Conservation (phyloP, 768 basidiomycete genomes). For the Udeniomyces megalosporus region DNA sequence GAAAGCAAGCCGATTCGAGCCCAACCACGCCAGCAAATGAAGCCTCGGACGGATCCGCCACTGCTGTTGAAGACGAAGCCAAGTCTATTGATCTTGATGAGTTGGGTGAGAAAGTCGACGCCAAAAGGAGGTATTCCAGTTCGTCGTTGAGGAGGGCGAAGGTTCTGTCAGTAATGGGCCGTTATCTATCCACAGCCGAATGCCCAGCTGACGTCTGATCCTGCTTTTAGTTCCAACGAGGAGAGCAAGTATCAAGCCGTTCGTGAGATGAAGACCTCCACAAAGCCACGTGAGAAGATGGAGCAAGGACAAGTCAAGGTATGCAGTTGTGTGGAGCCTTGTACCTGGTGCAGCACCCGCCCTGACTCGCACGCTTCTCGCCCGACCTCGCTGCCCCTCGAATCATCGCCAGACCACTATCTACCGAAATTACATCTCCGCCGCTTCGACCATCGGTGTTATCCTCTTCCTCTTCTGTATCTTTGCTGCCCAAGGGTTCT, state of each 20-base stretch:
- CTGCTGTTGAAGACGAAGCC: constrained; percentile 18
- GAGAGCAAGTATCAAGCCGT: constrained; percentile 28
- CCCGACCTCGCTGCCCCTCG: no score
- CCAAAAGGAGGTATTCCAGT: constrained; percentile 2
- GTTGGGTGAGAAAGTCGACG: constrained; percentile 21
- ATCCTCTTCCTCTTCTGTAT: constrained; percentile 41
- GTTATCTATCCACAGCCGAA: no score
- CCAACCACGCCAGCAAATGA: constrained; percentile 15
- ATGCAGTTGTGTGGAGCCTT: no score
- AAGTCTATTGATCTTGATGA: constrained; percentile 4
- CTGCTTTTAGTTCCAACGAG: constrained; percentile 19
- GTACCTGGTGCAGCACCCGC: no score
- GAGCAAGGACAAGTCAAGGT: constrained; percentile 67
- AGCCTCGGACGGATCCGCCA: constrained; percentile 20
- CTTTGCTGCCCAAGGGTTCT: constrained; percentile 41
- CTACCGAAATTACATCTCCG: constrained; percentile 59
- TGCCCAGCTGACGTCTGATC: neutral
- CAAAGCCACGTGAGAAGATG: constrained; percentile 38
- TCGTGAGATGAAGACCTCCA: constrained; percentile 27
- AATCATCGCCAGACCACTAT: constrained; percentile 34
- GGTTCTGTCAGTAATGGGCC: no score
- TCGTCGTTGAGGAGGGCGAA: neutral
- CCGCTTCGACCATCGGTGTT: constrained; percentile 62
- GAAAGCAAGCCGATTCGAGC: constrained; percentile 24
- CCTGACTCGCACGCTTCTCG: no score